Evolutionary conservation across 177 flowering plant species (phyloP), one percentile per base, ranked within the genome.

Genomic region (Vitis hybrid): DNA sequence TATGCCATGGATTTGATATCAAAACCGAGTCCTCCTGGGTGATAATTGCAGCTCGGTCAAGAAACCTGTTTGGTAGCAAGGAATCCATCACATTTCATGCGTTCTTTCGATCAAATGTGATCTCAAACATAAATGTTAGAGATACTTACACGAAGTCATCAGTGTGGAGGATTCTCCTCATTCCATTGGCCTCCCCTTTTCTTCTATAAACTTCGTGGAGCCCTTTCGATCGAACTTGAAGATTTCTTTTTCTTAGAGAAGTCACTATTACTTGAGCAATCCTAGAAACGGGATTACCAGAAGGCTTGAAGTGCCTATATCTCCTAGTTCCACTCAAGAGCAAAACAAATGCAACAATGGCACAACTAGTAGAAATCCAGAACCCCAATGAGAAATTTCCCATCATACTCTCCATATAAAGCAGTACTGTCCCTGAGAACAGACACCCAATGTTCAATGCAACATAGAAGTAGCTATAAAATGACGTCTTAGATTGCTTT

Each of bases 241-340:
- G 67, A 4, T 71, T 72, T 54, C 56, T 62, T 54, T 86, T 86
- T 68, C 70, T 72, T 0, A 69, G 0, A 3, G 85, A 64, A 67
- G 85, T 78, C 39, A 82, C 82, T 6, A 86, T 51, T 2, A 86
- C 89, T 70, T 86, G 88, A 11, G 72, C 61, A 61, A 86, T 77
- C 26, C 88, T 75, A 11, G 79, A 70, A 15, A 86, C 9, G 3
- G 88, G 88, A 69, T 82, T 86, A 1, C 89, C 86, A 60, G 56
- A 59, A 32, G 86, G 76, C 66, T 80, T 80, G 59, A 81, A 61
- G 23, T 79, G 78, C 50, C 89, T 68, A 51, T 79, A 86, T 34
- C 84, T 70, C 0, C 32, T 14, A 6, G 75, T 67, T 13, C 88
- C 86, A 56, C 64, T 6, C 56, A 84, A 58, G 5, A 79, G 58